Conservation (phyloP, 495 filamentous ascomycete genomes). For the Stereocaulon alpinum region DNA sequence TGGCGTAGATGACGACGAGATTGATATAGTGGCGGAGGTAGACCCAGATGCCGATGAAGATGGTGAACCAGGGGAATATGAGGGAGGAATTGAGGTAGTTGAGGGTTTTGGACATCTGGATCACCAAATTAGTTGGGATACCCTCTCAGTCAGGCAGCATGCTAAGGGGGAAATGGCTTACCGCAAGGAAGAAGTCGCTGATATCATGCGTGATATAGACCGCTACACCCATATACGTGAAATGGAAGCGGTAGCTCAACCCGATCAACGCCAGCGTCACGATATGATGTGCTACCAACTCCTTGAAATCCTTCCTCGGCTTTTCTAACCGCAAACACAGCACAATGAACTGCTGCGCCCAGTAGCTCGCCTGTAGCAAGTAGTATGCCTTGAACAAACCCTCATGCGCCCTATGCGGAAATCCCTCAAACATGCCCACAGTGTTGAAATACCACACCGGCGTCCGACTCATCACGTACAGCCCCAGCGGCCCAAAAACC, state of each 20-base stretch:
- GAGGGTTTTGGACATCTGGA: constrained; percentile 79
- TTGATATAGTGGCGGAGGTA: constrained; percentile 92
- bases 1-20: constrained; percentile 72
- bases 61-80: constrained; percentile 69
- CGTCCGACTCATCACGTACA: constrained; percentile 85
- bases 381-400: constrained; percentile 95
- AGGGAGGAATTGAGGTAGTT: constrained; percentile 81
- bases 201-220: constrained; percentile 97
- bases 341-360: constrained; percentile 91
- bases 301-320: constrained; percentile 91
- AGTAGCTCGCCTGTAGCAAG: constrained; percentile 89
- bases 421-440: constrained; percentile 78
- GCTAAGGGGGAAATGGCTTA: constrained; percentile 37
- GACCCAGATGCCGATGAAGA: constrained; percentile 79
- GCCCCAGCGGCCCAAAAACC: constrained; percentile 71
- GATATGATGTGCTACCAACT: constrained; percentile 89
- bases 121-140: neutral
- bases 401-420: constrained; percentile 79
- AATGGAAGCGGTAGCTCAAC: constrained; percentile 93
- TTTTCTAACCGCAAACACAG: constrained; percentile 84
- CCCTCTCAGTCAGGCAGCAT: neutral
- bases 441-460: constrained; percentile 99
- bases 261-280: constrained; percentile 82
- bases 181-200: constrained; percentile 92
- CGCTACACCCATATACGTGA: constrained; percentile 93